phyloP scores from a whole-genome alignment of 2,329 filamentous ascomycete genomes.

The Ceratocystis colombiana region DNA sequence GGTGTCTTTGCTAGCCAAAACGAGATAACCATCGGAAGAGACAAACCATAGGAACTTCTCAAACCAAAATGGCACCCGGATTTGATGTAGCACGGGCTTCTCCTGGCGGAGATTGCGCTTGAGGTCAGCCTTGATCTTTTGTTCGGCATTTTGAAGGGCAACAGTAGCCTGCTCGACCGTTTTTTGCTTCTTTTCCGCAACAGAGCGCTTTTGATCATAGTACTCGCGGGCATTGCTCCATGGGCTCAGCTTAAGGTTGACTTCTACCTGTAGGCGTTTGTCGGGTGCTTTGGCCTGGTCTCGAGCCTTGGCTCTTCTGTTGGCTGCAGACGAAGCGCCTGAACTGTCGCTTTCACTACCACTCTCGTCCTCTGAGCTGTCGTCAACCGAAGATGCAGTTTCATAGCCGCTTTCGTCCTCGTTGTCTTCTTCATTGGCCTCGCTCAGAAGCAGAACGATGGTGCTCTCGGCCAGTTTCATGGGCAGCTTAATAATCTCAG shows the following conservation, averaged over 20 bases:
- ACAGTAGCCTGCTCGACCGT: conserved; percentile 70
- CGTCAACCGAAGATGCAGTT: conserved; percentile 51
- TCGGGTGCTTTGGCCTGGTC: conserved; percentile 36
- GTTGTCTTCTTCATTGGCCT: conserved; percentile 55
- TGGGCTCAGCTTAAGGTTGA: conserved; percentile 69
- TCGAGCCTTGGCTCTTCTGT: conserved; percentile 28
- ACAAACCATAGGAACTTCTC: conserved; percentile 96
- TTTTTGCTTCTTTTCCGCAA: conserved; percentile 77
- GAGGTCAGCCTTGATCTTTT: conserved; percentile 26
- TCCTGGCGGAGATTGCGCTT: conserved; percentile 76
- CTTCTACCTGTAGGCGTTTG: conserved; percentile 61
- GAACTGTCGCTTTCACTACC: conserved; percentile 29
- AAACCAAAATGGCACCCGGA: conserved; percentile 83
- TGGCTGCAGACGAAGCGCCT: background rate
- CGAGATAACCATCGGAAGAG: conserved; percentile 87
- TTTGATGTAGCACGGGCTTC: conserved; percentile 72
- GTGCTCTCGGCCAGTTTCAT: conserved; percentile 84
- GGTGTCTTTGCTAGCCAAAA: conserved; percentile 77
- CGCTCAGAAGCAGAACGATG: conserved; percentile 67
- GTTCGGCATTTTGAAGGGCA: conserved; percentile 67
- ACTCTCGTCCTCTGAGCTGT: conserved; percentile 38
- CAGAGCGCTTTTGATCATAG: conserved; percentile 77
- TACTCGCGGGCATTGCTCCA: conserved; percentile 89
- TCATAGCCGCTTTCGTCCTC: conserved; percentile 48
- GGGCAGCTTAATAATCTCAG: conserved; percentile 74